These are phyloP conservation scores for Colletotrichum aenigma DNA, from an alignment of 2,329 filamentous ascomycete genomes.

Conservation along the genomic window DNA sequence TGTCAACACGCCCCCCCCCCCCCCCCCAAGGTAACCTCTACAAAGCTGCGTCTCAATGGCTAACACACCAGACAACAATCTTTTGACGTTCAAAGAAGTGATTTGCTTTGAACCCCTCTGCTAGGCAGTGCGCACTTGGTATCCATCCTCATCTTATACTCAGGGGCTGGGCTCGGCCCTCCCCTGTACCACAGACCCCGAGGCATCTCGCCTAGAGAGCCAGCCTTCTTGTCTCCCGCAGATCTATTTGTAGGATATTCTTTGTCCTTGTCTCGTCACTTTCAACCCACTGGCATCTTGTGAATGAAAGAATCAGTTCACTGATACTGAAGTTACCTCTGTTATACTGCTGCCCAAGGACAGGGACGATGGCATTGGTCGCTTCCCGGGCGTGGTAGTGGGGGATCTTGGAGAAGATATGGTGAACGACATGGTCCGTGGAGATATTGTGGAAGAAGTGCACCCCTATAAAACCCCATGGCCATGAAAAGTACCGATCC, in stretches of 20 bases:
- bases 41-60: background rate
- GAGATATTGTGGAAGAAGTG: background rate
- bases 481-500: background rate
- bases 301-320: background rate
- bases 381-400: background rate
- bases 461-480: background rate
- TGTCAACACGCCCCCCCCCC: background rate
- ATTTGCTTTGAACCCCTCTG: background rate
- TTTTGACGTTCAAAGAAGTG: background rate
- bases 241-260: background rate
- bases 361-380: background rate
- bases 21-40: background rate
- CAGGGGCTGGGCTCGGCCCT: background rate
- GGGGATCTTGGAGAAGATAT: background rate
- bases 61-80: background rate
- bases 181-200: background rate
- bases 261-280: background rate
- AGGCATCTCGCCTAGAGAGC: background rate
- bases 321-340: background rate
- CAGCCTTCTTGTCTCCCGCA: background rate
- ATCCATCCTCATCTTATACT: background rate
- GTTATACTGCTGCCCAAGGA: background rate
- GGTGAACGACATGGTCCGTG: background rate
- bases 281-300: background rate
- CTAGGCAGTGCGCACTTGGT: background rate